Evolutionary conservation across 768 basidiomycete species (phyloP), one percentile per base, ranked within the genome.

Genomic region (Leccinum incarnatum): DNA sequence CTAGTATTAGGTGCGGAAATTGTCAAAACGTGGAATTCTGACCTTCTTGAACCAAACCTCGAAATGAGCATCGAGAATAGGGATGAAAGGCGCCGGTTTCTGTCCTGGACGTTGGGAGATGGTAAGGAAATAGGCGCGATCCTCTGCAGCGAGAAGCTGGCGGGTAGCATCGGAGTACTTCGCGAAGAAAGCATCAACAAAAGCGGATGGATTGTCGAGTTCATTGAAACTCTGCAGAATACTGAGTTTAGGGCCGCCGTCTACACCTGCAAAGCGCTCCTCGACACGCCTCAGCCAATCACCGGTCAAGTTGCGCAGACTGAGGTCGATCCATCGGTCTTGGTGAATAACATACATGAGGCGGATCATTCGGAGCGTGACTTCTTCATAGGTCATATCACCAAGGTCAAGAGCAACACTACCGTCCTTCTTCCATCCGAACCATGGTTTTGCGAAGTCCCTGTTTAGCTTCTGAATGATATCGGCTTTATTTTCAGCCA

Each of bases 21-120:
- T 4, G 23, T 53, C 48, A 21, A 51, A 19, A 56, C 50, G 9
- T 19, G 14, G 5, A 30, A 36, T 46, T 62, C 80, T 42, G 60
- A 91, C 93, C 89, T 99, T 99, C 83, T 99, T 98, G 80, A 99
- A 98, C 97, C 97, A 99, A 53, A 98, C 95, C 72, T 95, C 93
- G 69, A 98, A 98, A 64, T 76, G 86, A 21, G 88, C 86, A 71
- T 98, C 95, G 53, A 98, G 83, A 30, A 99, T 87, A 4, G 96
- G 95, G 65, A 99, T 97, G 80, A 98, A 99, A 0, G 97, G 97
- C 7, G 89, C 96, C 1, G 97, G 97, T 76, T 98, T 99, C 81
- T 99, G 97, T 4, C 94, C 95, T 12, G 93, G 92, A 51, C 97
- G 84, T 75, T 99, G 96, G 23, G 93, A 81, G 68, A 99, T 98